phyloP scores from a whole-genome alignment of 2,329 filamentous ascomycete genomes.

The Alternaria solani region DNA sequence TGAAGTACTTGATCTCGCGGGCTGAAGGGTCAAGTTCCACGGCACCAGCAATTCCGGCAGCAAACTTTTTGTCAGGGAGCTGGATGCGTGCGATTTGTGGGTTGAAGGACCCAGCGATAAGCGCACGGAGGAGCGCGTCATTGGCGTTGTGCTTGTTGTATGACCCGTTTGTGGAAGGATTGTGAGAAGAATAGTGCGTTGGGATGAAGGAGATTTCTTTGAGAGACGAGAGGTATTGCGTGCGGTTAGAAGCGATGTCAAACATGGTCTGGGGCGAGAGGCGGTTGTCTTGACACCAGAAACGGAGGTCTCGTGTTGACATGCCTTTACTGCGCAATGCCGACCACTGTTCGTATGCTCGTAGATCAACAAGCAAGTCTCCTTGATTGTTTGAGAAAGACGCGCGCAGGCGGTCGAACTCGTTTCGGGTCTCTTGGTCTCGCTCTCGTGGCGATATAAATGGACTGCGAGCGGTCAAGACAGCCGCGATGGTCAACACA shows the following conservation, averaged over 20 bases:
- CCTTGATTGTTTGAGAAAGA: constrained; percentile 80
- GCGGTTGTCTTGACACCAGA: constrained; percentile 87
- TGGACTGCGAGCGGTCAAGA: constrained; percentile 87
- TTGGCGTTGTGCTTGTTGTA: constrained; percentile 61
- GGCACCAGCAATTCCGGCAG: constrained; percentile 83
- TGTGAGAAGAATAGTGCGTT: constrained; percentile 48
- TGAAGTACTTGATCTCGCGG: constrained; percentile 90
- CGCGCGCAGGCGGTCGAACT: constrained; percentile 78
- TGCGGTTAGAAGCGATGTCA: constrained; percentile 86
- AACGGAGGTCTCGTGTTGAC: constrained; percentile 68
- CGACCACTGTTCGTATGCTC: constrained; percentile 84
- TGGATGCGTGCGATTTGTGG: constrained; percentile 92
- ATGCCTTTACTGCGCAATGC: constrained; percentile 66
- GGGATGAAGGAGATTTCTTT: constrained; percentile 83
- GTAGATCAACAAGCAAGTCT: constrained; percentile 86
- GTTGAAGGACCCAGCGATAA: constrained; percentile 61
- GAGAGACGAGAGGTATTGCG: constrained; percentile 85
- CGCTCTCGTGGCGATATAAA: constrained; percentile 86
- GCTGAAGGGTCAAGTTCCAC: constrained; percentile 95
- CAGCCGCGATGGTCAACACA: constrained; percentile 86
- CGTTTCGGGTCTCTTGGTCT: constrained; percentile 82
- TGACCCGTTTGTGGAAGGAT: constrained; percentile 30
- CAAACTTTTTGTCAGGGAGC: constrained; percentile 95
- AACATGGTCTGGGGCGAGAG: constrained; percentile 82
- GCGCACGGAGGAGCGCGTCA: constrained; percentile 56